Evolutionary conservation across 257 asterid species (phyloP), one percentile per base, ranked within the genome.

Genomic region (Schizonepeta tenuifolia): DNA sequence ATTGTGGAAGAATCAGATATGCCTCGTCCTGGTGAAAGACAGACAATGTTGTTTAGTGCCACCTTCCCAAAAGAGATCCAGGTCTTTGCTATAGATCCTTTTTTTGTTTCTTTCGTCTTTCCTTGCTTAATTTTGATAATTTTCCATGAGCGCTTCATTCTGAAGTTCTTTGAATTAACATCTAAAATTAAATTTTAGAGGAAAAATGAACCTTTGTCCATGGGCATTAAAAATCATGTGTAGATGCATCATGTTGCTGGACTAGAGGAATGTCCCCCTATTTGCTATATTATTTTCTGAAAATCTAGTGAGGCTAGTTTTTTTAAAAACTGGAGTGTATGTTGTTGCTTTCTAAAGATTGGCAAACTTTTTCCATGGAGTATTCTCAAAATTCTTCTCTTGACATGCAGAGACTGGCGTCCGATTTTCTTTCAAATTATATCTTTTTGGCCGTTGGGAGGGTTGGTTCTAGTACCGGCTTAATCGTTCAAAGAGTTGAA

Each of bases 371-470:
- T 54, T 17, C 8, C 15, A 43, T 54, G n/a, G 62, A 68, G 73
- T 75, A 31, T 11, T 55, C 44, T 70, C 9, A 46, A 56, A 56
- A 21, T 65, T 22, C 67, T 38, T 11, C 31, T 21, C 76, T 70
- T 54, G 73, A 63, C 44, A 57, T 85, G 88, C 90, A 90, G 97
- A 88, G 94, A 79, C 70, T 90, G 84, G 96, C 94, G 49, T 88
- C 96, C 69, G 96, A 90, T 78, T 91, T 91, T 81, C 97, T 91
- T 74, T 83, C 96, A 36, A 81, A 84, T 78, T 91, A 91, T 84
- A 85, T 92, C 61, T 92, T 92, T 82, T 80, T 89, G 90, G 86
- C 97, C 57, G 96, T 92, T 69, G 97, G 97, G 57, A 89, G 96
- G 73, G 96, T 92, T 83, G 97, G 97, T 78, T 92, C 96, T 44